A percentile compares a stretch with the other conserved stretches of the same genome.
Evolutionary conservation across 2,329 filamentous ascomycete genomes (phyloP).

Genomic region (Seiridium cupressi): DNA sequence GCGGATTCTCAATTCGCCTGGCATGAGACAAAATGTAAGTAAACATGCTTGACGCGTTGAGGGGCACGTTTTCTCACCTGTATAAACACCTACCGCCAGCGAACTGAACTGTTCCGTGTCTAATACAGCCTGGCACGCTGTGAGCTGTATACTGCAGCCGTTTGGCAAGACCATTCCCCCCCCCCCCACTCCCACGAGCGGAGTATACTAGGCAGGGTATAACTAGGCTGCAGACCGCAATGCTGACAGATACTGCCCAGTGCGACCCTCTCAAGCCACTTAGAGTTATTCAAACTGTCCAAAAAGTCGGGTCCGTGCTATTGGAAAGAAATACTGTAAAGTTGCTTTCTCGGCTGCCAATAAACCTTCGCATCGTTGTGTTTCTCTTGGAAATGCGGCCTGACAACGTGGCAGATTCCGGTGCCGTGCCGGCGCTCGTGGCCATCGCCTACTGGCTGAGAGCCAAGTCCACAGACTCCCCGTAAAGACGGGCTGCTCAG

Average conservation of each 20-base stretch:
- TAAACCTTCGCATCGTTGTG: neutral
- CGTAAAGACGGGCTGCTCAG: neutral
- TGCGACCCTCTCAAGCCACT: neutral
- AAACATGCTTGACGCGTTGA: no score
- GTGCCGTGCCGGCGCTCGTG: conserved; percentile 19
- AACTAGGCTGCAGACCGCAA: neutral
- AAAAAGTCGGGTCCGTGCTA: neutral
- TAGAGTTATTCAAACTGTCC: neutral
- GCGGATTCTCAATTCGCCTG: no score
- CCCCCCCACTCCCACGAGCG: neutral
- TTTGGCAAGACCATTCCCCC: neutral
- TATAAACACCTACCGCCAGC: no score
- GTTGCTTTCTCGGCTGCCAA: neutral
- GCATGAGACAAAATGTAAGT: no score
- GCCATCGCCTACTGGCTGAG: conserved; percentile 23
- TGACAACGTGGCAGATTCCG: conserved; percentile 24
- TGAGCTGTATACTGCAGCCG: neutral
- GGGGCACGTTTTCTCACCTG: no score
- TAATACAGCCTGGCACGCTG: neutral
- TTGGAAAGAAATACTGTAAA: neutral
- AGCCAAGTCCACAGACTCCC: conserved; percentile 1
- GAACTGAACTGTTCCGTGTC: neutral
- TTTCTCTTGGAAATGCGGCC: neutral
- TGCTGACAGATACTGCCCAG: neutral
- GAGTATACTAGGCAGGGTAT: neutral